phyloP scores from a whole-genome alignment of 2,329 filamentous ascomycete species.

The Fusarium haematococcum region DNA sequence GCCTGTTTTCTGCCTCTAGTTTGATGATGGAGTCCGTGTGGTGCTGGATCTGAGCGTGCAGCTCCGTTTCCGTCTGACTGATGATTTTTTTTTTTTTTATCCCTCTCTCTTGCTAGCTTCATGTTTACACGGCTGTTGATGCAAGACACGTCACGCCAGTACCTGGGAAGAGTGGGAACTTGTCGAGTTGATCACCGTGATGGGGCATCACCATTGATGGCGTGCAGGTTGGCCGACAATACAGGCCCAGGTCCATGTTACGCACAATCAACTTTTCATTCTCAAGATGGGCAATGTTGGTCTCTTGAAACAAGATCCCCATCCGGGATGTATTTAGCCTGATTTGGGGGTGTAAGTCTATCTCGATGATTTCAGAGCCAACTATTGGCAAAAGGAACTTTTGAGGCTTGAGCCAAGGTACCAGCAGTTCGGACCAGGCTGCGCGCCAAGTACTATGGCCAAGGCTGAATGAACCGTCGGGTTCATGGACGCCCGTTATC shows the following conservation, averaged over 20 bases:
- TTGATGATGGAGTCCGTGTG: conserved; percentile 16
- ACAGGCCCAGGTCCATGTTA: not conserved
- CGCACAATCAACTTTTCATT: not conserved
- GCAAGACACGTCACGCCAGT: conserved; percentile 19
- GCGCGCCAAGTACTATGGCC: not conserved
- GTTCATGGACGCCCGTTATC: conserved; percentile 5
- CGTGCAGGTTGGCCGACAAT: not conserved
- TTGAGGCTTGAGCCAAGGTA: not conserved
- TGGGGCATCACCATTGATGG: not conserved
- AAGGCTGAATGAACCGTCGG: conserved; percentile 4
- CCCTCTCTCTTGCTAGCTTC: not conserved
- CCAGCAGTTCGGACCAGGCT: conserved; percentile 15
- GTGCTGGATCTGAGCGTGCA: conserved; percentile 2
- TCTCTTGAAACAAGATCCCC: conserved; percentile 19
- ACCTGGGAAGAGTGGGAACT: not conserved
- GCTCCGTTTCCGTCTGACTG: not conserved
- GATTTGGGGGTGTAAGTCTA: conserved; percentile 5
- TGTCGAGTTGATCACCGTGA: not conserved
- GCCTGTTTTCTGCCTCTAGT: conserved; percentile 27
- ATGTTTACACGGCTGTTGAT: conserved; percentile 2
- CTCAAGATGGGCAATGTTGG: conserved; percentile 15
- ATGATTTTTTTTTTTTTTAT: not conserved
- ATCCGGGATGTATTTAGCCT: not conserved
- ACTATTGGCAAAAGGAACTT: not conserved
- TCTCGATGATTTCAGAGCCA: not conserved